Base-by-base conservation (phyloP, 768 basidiomycete species). In the Tricholoma sp. region DNA sequence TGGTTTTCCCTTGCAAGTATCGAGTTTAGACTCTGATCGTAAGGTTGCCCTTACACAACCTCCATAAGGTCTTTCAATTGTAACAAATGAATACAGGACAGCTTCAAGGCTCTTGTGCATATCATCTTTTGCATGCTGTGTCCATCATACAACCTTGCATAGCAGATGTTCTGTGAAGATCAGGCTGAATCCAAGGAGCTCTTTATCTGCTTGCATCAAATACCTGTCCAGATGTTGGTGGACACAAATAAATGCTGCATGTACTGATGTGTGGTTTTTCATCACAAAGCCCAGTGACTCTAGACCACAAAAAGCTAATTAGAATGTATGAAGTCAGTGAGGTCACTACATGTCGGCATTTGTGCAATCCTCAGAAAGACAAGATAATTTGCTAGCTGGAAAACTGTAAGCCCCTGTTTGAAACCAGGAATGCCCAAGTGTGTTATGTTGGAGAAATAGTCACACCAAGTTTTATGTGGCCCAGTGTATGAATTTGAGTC, bases 131-230 rank as follows among this genome's bases (percentile, higher is more conserved):
- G 21, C 1, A 43, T 43, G 49, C 32, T 16, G 16, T 11, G 49
- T 29, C 62, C 62, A 65, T 10, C 64, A 58, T 11, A 57, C 52
- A n/a, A 65, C 56, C 31, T 65, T 65, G 52, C 64, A 63, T 5
- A 65, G 62, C 0, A 58, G 27, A 46, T 65, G 64, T 50, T 65
- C 64, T 1, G 61, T 54, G 34, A 65, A 65, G 10, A 65, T 59
- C 14, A 54, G 50, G 6, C 59, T 55, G 52, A 64, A 66, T 1
- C 61, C 62, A 4, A 66, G 54, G 0, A 16, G n/a, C 18, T 39
- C 18, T 43, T 66, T 61, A 52, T 62, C 63, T 10, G 55, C 54
- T 2, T 31, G 16, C 0, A 56, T 49, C 14, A 64, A 55, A 31
- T 49, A 18, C 6, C 49, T 14, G 3, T 59, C 46, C 11, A 63